A percentile compares a stretch with the other conserved stretches of the same genome.
phyloP scores from a whole-genome alignment of 805 yeast genomes.

The Lipomyces yamadae region DNA sequence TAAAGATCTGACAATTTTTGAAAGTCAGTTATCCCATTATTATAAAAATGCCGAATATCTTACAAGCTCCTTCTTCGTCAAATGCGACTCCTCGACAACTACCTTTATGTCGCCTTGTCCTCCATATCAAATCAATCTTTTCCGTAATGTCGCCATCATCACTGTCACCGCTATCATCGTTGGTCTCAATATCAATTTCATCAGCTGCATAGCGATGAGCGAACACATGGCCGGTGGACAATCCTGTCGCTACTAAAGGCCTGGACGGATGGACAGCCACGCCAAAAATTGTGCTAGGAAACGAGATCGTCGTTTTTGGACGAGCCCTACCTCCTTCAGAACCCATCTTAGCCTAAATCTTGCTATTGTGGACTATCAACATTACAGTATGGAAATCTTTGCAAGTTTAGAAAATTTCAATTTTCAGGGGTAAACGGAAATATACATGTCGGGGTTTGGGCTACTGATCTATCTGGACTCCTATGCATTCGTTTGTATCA shows the following conservation, averaged over 20 bases:
- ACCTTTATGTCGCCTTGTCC: conserved; percentile 87
- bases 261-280: conserved; percentile 28
- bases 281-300: conserved; percentile 25
- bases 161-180: conserved; percentile 6
- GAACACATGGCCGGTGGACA: conserved; percentile 35
- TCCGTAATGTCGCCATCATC: conserved; percentile 26
- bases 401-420: background rate
- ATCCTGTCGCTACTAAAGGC: conserved; percentile 30
- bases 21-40: conserved; percentile 17
- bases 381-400: background rate
- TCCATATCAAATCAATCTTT: conserved; percentile 58
- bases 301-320: conserved; percentile 13
- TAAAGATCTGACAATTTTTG: conserved; percentile 47
- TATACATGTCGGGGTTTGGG: no score
- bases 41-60: conserved; percentile 35
- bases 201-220: conserved; percentile 30
- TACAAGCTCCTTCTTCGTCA: conserved; percentile 63
- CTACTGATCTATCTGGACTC: no score
- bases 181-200: conserved; percentile 5
- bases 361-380: background rate
- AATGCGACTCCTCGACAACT: conserved; percentile 77
- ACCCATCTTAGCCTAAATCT: background rate
- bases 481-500: no score
- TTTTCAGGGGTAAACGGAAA: background rate
- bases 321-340: background rate